Percentiles rank a stretch among this genome's conserved stretches.
Evolutionary conservation across 164 flowering plant species (phyloP).

Genomic region (Nelumbo lutea): DNA sequence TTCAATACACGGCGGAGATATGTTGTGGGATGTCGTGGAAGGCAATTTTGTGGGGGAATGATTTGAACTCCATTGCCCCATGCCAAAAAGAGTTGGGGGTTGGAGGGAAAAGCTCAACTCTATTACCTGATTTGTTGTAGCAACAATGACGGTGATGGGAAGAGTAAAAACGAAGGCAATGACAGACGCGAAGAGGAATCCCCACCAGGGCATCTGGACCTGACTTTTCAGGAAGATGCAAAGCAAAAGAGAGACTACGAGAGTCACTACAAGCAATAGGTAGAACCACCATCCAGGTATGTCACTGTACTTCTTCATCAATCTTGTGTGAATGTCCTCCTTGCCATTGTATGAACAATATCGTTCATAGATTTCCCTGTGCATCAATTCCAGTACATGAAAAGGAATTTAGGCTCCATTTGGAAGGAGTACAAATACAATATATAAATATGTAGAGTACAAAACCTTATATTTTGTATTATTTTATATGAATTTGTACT

Average conservation of each 20-base stretch:
- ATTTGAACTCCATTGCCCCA: too few relatives aligned
- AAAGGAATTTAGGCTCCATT: not conserved
- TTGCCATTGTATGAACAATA: slow-evolving; percentile 35
- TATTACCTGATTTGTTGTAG: slow-evolving; percentile 81
- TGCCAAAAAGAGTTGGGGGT: too few relatives aligned
- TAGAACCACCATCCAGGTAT: slow-evolving; percentile 79
- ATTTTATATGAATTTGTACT: too few relatives aligned
- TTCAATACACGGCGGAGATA: too few relatives aligned
- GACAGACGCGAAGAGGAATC: slow-evolving; percentile 52
- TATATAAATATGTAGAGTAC: too few relatives aligned
- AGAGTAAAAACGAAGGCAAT: slow-evolving; percentile 67
- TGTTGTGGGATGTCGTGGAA: too few relatives aligned
- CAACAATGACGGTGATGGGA: slow-evolving; percentile 75
- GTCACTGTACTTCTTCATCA: slow-evolving; percentile 66
- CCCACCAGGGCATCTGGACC: slow-evolving; percentile 93
- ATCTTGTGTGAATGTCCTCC: slow-evolving; percentile 64
- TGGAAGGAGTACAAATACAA: too few relatives aligned
- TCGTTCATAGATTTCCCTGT: slow-evolving; percentile 42
- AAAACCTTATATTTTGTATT: too few relatives aligned
- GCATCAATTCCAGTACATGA: not conserved
- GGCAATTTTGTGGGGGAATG: too few relatives aligned
- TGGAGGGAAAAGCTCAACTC: not conserved
- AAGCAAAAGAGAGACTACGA: slow-evolving; percentile 43
- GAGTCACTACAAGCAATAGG: slow-evolving; percentile 29
- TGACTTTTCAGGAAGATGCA: slow-evolving; percentile 57